These are phyloP conservation scores for Gossypium rotundifolium DNA, from an alignment of 345 rosid genomes.

Conservation along the genomic window DNA sequence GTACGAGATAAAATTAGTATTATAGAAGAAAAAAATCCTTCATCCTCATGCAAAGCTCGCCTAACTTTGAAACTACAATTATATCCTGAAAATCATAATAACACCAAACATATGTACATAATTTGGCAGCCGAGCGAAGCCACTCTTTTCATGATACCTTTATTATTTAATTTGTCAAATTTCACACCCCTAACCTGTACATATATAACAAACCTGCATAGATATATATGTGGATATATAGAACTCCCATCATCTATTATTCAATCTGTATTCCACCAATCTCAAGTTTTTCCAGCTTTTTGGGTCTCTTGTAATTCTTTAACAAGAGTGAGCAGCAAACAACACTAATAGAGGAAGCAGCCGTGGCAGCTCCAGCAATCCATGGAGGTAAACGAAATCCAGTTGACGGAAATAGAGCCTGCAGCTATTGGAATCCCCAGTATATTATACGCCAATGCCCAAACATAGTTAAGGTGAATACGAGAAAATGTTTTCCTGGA, in stretches of 20 bases:
- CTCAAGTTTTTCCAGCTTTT: conserved; percentile 50
- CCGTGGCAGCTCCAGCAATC: conserved; percentile 98
- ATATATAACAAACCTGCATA: neutral
- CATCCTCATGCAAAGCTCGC: neutral
- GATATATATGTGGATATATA: neutral
- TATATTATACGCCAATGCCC: conserved; percentile 89
- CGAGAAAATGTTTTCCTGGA: conserved; percentile 77
- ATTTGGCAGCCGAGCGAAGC: neutral
- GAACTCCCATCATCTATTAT: conserved; percentile 11
- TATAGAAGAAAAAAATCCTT: too few relatives aligned
- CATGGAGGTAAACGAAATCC: conserved; percentile 84
- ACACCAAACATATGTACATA: neutral
- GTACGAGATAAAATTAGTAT: too few relatives aligned
- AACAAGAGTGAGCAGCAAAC: conserved; percentile 82
- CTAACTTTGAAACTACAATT: neutral
- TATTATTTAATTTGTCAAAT: conserved; percentile 1
- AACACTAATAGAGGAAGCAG: conserved; percentile 90
- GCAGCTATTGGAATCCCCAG: conserved; percentile 86
- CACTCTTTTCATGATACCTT: neutral
- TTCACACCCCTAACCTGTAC: neutral
- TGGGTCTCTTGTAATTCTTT: conserved; percentile 66
- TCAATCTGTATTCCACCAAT: conserved; percentile 50
- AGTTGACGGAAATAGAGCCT: conserved; percentile 56
- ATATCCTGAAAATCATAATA: neutral
- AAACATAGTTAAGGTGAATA: conserved; percentile 77